A percentile compares a stretch with the other conserved stretches of the same genome.
phyloP scores from a whole-genome alignment of 2,329 filamentous ascomycete species.

The Fusarium pseudonygamai region DNA sequence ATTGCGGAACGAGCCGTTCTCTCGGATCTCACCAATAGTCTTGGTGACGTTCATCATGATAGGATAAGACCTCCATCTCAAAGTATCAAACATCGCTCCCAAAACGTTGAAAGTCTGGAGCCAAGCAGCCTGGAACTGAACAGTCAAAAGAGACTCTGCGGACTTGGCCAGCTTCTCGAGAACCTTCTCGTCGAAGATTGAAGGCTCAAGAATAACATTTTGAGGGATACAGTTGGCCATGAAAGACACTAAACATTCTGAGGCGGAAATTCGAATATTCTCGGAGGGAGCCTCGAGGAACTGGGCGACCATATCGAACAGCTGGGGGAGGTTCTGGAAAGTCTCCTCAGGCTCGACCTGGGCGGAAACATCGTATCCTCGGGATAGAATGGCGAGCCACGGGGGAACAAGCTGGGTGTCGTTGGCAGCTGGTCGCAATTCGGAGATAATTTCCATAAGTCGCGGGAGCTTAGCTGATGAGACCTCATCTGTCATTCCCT shows the following conservation, averaged over 20 bases:
- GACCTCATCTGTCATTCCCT: conserved; percentile 86
- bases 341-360: conserved; percentile 91
- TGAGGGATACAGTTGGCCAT: conserved; percentile 89
- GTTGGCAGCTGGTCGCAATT: conserved; percentile 89
- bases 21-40: conserved; percentile 85
- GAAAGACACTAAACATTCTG: conserved; percentile 94
- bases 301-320: conserved; percentile 81
- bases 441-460: conserved; percentile 89
- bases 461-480: conserved; percentile 90
- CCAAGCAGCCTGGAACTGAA: conserved; percentile 95
- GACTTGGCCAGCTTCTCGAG: conserved; percentile 81
- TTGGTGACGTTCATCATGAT: conserved; percentile 80
- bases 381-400: conserved; percentile 94
- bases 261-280: conserved; percentile 93
- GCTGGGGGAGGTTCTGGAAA: conserved; percentile 85
- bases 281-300: conserved; percentile 89
- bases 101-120: conserved; percentile 93
- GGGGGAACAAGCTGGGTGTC: conserved; percentile 94
- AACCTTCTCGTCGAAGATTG: conserved; percentile 90
- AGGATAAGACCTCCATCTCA: conserved; percentile 86
- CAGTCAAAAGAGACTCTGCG: conserved; percentile 78
- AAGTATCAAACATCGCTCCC: conserved; percentile 83
- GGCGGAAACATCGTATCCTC: conserved; percentile 92
- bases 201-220: conserved; percentile 85
- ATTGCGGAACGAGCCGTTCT: conserved; percentile 86